Base-by-base conservation (phyloP, 2,329 filamentous ascomycete species). In the Diplodia corticola region DNA sequence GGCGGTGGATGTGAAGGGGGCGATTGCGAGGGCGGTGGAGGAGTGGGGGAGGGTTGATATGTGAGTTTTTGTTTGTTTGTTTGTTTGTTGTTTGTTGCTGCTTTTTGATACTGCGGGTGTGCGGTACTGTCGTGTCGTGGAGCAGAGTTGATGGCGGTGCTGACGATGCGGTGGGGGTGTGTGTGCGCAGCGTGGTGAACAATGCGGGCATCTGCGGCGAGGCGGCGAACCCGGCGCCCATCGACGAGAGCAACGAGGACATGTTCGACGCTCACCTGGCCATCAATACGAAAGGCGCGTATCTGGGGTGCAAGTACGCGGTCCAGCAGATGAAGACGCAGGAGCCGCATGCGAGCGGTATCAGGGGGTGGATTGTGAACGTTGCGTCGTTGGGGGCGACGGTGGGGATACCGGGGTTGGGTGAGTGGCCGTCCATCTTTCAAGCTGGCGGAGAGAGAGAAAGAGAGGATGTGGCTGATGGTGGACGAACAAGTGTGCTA, bases 341-440 rank as follows among this genome's bases (percentile, higher is more conserved):
- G 68, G 72, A 76, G 33, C 69, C 67, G 10, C 68, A 73, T 7
- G 63, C 63, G 28, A 65, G 68, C 17, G 71, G 70, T 4, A 69
- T 74, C 66, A 66, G 73, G 22, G 78, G 78, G 1, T 80, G 77
- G 76, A 77, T 80, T 20, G 70, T 80, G 28, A 79, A 80, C 54
- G 73, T 75, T 12, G 73, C 76, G 6, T 76, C 73, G 37, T 70
- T 78, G 33, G 74, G 73, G 61, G 76, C 71, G 12, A 68, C 74
- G 55, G 74, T 79, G 20, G 75, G 72, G 28, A 72, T 70, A 68
- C 67, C 67, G 55, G 70, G 71, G 12, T 73, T 70, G n/a, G 69
- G 71, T 74, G 63, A 48, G 73, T 68, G n/a, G n/a, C n/a, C n/a
- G n/a, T n/a, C n/a, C n/a, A n/a, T n/a, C n/a, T n/a, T n/a, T n/a